Base-by-base conservation (phyloP, 2,329 filamentous ascomycete species). In the Aspergillus sp. region DNA sequence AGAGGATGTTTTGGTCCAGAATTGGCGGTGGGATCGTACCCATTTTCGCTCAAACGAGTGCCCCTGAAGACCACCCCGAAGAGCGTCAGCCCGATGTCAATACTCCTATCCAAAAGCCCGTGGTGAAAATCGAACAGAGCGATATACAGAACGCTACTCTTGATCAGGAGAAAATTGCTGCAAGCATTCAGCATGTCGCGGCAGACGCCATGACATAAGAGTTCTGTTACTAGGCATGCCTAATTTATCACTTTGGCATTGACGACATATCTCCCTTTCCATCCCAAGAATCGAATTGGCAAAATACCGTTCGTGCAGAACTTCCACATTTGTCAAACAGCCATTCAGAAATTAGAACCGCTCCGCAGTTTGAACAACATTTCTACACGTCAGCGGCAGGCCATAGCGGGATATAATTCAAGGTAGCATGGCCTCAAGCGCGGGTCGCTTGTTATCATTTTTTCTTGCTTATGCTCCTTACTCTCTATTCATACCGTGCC, bases 1-100 rank as follows among this genome's bases (percentile, higher is more conserved):
- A 99, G 73, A 88, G 93, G 66, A 96, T 99, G 90, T 99, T 99
- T 72, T 99, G 95, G 95, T 86, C 90, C 51, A 85, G 95, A 55
- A 86, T 99, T 52, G 93, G 93, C 24, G 95, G 93, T 27, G 95
- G 95, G 14, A 91, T 99, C 2, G 78, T 98, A 12, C 95, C 93
- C 1, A 80, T 84, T 12, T 79, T 79, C 51, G 63, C 78, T 24
- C 65, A 62, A 12, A 46, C 59, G 27, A 66, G 60, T 27, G 56
- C 33, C 24, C 39, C 45, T 43, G 57, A 58, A 41, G 49, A 53
- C 2, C 41, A 35, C 5, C 52, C 53, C 6, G 45, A 44, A 14
- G 57, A 58, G 39, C 55, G 61, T 6, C 56, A 61, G 35, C 46
- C 17, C 1, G 56, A 60, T 14, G 45, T 59, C 3, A 44, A 23